These are phyloP conservation scores for Epichloe glyceriae DNA, from an alignment of 2,329 filamentous ascomycete species.

Conservation along the genomic window DNA sequence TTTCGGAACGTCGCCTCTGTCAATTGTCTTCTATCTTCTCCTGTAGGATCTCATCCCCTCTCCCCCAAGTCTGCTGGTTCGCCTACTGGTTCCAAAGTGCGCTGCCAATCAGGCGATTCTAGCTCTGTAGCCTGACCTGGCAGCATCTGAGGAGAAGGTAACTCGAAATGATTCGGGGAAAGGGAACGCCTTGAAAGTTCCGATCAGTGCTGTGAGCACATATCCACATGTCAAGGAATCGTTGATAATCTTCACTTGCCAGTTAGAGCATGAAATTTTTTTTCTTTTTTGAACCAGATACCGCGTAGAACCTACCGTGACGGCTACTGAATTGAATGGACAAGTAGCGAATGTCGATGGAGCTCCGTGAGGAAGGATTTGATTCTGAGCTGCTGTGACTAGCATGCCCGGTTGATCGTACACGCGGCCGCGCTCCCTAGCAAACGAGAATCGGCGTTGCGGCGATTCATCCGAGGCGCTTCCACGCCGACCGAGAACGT, in stretches of 20 bases:
- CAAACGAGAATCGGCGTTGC: conserved; percentile 29
- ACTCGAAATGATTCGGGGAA: conserved; percentile 33
- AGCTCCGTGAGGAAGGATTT: conserved; percentile 10
- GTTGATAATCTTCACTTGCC: conserved; percentile 25
- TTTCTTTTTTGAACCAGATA: background rate
- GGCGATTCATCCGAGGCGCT: conserved; percentile 25
- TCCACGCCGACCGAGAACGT: conserved; percentile 26
- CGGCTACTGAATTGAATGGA: conserved; percentile 36
- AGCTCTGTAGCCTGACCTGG: conserved; percentile 13
- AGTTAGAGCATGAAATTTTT: background rate
- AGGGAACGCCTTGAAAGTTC: conserved; percentile 32
- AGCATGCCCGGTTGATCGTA: conserved; percentile 18
- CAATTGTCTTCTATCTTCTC: background rate
- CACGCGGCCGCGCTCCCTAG: conserved; percentile 29
- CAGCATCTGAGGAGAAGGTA: conserved; percentile 33
- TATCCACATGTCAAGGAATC: conserved; percentile 34
- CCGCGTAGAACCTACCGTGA: conserved; percentile 25
- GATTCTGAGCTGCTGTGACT: conserved; percentile 11
- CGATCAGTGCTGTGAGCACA: conserved; percentile 32
- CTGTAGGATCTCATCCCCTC: background rate
- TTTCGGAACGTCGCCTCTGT: background rate
- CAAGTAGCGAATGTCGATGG: conserved; percentile 33
- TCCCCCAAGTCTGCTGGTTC: conserved; percentile 2
- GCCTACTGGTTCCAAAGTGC: conserved; percentile 2
- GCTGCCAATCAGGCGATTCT: conserved; percentile 4